Base-by-base conservation (phyloP, 2,329 filamentous ascomycete species). In the Hymenoscyphus albidus region DNA sequence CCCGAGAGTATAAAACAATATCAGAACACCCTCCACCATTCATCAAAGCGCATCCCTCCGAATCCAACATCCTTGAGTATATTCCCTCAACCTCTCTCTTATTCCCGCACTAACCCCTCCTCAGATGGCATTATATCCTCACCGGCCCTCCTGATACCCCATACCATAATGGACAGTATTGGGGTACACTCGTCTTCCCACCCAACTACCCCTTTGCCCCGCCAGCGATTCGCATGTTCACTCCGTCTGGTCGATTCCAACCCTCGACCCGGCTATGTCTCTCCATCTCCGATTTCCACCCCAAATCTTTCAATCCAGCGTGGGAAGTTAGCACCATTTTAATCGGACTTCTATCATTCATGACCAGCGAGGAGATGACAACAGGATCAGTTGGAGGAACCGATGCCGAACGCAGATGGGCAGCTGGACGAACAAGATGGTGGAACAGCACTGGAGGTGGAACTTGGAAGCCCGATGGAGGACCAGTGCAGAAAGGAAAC, bases 361-460 rank as follows among this genome's bases (percentile, higher is more conserved):
- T 99, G 95, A 98, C 94, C 2, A 92, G 91, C 70, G 94, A 99
- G 75, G 95, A 99, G 80, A 97, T 98, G 90, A 99, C 95, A 0
- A 98, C 95, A 0, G 95, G 95, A 1, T 93, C 89, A 38, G 86
- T 99, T 38, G 88, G 89, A 5, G 91, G 88, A 18, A 89, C 86
- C 0, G 85, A 91, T 59, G 81, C 85, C 3, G 93, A 98, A 80
- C 86, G 94, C 67, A 89, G 87, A 76, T 85, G 89, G 72, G 86
- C 93, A 59, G 93, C 95, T 0, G 83, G 84, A 31, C 85, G 91
- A 67, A 91, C 92, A 16, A 83, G 91, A 62, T 99, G 95, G 95
- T 98, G 93, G 93, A 99, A 99, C 79, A 91, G 88, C 40, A 98
- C 94, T 0, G 93, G 94, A 51, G 93, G 92, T 82, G 79, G 57